Percentiles rank a stretch among this genome's conserved stretches.
Conservation (phyloP, 1,139 yeast genomes). For the Candida tropicalis region DNA sequence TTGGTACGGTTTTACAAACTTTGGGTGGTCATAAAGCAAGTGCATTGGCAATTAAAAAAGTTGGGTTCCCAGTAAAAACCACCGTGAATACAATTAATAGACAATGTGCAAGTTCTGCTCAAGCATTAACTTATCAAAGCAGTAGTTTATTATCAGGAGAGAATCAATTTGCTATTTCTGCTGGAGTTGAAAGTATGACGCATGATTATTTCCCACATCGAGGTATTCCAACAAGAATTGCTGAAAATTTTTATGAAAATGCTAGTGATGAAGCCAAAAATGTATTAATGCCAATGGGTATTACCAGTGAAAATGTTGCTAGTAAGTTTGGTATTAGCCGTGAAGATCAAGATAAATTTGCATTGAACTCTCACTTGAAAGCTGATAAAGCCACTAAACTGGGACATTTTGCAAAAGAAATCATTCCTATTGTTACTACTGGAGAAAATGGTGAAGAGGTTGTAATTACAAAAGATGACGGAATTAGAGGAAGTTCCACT, state of each 20-base stretch:
- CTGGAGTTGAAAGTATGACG: conserved; percentile 51
- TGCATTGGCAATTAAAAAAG: conserved; percentile 58
- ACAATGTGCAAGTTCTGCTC: conserved; percentile 46
- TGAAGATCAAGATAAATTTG: conserved; percentile 54
- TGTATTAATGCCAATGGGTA: conserved; percentile 67
- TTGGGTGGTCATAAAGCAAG: conserved; percentile 90
- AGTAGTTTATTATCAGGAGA: conserved; percentile 34
- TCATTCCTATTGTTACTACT: conserved; percentile 36
- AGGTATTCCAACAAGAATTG: conserved; percentile 35
- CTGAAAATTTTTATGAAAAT: conserved; percentile 21
- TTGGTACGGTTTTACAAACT: conserved; percentile 80
- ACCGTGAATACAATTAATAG: conserved; percentile 42
- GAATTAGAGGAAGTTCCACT: conserved; percentile 30
- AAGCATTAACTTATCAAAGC: conserved; percentile 39
- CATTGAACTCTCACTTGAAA: conserved; percentile 35
- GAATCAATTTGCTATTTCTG: conserved; percentile 38
- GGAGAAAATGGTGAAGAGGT: conserved; percentile 19
- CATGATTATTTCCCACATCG: conserved; percentile 43
- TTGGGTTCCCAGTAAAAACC: conserved; percentile 39
- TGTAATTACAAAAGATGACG: conserved; percentile 31
- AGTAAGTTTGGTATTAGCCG: conserved; percentile 60
- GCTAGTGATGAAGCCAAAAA: conserved; percentile 27
- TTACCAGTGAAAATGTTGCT: conserved; percentile 36
- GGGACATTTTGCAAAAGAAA: conserved; percentile 41
- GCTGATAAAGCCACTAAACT: conserved; percentile 37